Conservation (phyloP, 129 eudicot genomes). For the Tanacetum coccineum region DNA sequence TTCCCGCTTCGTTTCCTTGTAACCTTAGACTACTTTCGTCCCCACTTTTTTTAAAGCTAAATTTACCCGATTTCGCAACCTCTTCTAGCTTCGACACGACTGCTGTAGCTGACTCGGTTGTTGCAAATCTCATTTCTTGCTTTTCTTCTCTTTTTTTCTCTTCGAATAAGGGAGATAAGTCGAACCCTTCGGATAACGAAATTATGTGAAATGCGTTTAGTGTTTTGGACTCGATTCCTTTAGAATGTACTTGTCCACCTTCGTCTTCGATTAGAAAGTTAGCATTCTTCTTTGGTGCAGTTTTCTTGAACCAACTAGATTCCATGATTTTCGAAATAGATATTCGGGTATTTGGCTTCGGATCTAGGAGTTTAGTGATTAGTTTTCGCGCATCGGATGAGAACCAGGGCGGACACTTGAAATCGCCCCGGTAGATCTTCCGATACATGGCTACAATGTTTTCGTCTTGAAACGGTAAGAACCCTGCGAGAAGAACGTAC, state of each 20-base stretch:
- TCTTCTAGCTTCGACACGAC: slow-evolving; percentile 80
- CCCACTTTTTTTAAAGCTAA: slow-evolving; percentile 48
- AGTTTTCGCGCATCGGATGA: slow-evolving; percentile 57
- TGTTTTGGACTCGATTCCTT: slow-evolving; percentile 45
- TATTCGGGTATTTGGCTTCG: slow-evolving; percentile 66
- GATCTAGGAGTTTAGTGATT: slow-evolving; percentile 66
- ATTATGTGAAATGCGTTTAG: slow-evolving; percentile 88
- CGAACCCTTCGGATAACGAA: slow-evolving; percentile 76
- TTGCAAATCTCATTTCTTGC: slow-evolving; percentile 70
- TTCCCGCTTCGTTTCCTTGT: slow-evolving; percentile 61
- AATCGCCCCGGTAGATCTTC: slow-evolving; percentile 39
- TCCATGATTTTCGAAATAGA: slow-evolving; percentile 56
- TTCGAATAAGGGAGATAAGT: slow-evolving; percentile 78
- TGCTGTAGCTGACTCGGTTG: slow-evolving; percentile 57
- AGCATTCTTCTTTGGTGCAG: slow-evolving; percentile 35
- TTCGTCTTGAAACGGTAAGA: slow-evolving; percentile 37
- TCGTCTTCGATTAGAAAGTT: slow-evolving; percentile 38
- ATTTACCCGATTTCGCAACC: slow-evolving; percentile 55
- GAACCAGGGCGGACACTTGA: slow-evolving; percentile 95
- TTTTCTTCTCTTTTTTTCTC: slow-evolving; percentile 56
- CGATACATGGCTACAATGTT: slow-evolving; percentile 38
- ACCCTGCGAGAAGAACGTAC: slow-evolving; percentile 36
- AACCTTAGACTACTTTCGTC: slow-evolving; percentile 63
- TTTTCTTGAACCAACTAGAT: slow-evolving; percentile 57
- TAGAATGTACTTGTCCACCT: neutral